phyloP scores from a whole-genome alignment of 306 rosid genomes.

The Argentina anserina region DNA sequence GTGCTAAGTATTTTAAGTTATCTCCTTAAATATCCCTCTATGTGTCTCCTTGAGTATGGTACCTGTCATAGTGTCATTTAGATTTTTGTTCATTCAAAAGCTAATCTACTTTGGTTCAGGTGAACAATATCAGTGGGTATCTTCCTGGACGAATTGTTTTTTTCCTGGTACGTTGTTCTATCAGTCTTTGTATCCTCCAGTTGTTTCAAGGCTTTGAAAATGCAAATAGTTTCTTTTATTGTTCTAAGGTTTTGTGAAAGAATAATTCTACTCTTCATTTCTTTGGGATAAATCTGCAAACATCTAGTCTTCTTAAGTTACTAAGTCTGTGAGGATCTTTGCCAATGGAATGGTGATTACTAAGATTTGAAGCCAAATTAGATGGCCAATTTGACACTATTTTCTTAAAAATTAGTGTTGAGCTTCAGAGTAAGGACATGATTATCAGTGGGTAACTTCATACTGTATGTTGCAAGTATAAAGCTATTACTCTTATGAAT shows the following conservation, averaged over 20 bases:
- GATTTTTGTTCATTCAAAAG: conserved; percentile 10
- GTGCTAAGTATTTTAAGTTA: neutral
- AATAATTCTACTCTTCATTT: neutral
- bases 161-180: conserved; percentile 70
- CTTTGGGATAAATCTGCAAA: neutral
- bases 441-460: neutral
- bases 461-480: neutral
- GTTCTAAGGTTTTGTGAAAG: neutral
- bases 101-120: conserved; percentile 50
- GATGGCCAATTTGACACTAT: neutral
- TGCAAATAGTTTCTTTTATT: neutral
- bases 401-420: neutral
- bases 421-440: neutral
- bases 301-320: neutral
- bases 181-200: neutral
- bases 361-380: neutral
- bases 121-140: conserved; percentile 96
- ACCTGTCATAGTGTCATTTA: conserved; percentile 15
- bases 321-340: neutral
- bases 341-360: neutral
- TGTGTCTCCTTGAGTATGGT: neutral
- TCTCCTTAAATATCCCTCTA: conserved; percentile 5
- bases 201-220: neutral
- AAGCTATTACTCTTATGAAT: neutral
- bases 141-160: conserved; percentile 98